Base-by-base conservation (phyloP, 148 eudicot species). In the Drosera capensis region DNA sequence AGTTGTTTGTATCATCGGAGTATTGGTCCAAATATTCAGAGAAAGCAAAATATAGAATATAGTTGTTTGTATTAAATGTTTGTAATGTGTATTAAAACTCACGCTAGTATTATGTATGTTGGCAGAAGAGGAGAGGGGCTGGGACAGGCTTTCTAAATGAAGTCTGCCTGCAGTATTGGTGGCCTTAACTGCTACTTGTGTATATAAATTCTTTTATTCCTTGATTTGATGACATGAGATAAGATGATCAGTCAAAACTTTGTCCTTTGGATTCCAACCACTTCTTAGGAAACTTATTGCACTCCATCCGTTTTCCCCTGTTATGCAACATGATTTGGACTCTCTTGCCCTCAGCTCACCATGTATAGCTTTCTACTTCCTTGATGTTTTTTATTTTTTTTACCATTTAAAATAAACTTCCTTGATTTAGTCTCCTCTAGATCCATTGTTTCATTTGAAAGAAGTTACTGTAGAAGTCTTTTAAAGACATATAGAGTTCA, bases 81-180 rank as follows among this genome's bases (percentile, higher is more conserved):
- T 28, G 31, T 4, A 28, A 28, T 28, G 9, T 28, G 4, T 3
- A 28, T 28, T 3, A 28, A 28, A 28, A 3, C 9, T 28, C 6
- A 28, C 4, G 31, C 31, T 46, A n/a, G n/a, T n/a, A n/a, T n/a
- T n/a, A n/a, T n/a, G n/a, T n/a, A n/a, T n/a, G n/a, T n/a, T n/a
- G n/a, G n/a, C n/a, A n/a, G 54, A 54, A 52, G 52, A 57, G 46
- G 54, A 57, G 46, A 57, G 38, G 44, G 37, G 22, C 52, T 16
- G 45, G 51, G 25, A n/a, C 68, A 58, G 54, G 54, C 68, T 57
- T 64, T 58, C 7, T 57, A 46, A 44, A 46, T 19, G 44, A 46
- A 57, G 25, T 52, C 31, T 28, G 31, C 31, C 31, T 3, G 31
- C n/a, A 28, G 9, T 28, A 3, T 28, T 4, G 31, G 4, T 28